Conservation (phyloP, 2,329 filamentous ascomycete species). For the Epichloe uncinata region DNA sequence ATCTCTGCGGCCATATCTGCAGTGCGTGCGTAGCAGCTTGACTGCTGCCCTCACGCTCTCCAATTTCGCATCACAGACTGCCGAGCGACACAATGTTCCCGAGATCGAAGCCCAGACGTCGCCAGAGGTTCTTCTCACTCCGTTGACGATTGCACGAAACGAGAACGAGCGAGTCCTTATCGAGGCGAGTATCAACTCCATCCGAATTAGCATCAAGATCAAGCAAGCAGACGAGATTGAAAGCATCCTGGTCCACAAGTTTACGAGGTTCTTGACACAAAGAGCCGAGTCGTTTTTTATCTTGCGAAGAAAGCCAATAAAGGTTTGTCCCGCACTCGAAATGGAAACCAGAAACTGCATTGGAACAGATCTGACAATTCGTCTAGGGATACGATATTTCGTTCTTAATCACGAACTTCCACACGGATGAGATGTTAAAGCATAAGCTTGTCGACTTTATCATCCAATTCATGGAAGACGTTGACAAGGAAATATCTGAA, state of each 20-base stretch:
- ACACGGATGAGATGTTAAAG: constrained; percentile 97
- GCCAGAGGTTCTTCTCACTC: constrained; percentile 86
- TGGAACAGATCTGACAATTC: constrained; percentile 3
- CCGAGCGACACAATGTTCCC: constrained; percentile 94
- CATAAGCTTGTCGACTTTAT: constrained; percentile 99
- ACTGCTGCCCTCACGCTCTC: constrained; percentile 79
- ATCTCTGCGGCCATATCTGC: constrained; percentile 91
- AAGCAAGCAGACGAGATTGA: constrained; percentile 99
- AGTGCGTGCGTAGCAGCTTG: constrained; percentile 87
- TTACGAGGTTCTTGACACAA: constrained; percentile 91
- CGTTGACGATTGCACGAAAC: constrained; percentile 81
- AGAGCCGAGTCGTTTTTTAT: constrained; percentile 97
- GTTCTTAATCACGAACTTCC: constrained; percentile 96
- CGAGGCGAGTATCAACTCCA: constrained; percentile 92
- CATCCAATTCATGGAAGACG: constrained; percentile 99
- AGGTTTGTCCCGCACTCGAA: constrained; percentile 41
- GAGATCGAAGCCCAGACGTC: constrained; percentile 90
- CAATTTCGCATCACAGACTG: constrained; percentile 94
- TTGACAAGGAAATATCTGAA: constrained; percentile 99
- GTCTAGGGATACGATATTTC: constrained; percentile 90
- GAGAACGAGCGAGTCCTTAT: constrained; percentile 95
- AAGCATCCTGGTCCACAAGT: constrained; percentile 95
- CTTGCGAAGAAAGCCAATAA: constrained; percentile 83
- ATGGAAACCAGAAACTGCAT: background rate
- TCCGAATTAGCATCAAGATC: constrained; percentile 95